Evolutionary conservation across 129 eudicot genomes (phyloP).

Genomic region (Pulicaria dysenterica): DNA sequence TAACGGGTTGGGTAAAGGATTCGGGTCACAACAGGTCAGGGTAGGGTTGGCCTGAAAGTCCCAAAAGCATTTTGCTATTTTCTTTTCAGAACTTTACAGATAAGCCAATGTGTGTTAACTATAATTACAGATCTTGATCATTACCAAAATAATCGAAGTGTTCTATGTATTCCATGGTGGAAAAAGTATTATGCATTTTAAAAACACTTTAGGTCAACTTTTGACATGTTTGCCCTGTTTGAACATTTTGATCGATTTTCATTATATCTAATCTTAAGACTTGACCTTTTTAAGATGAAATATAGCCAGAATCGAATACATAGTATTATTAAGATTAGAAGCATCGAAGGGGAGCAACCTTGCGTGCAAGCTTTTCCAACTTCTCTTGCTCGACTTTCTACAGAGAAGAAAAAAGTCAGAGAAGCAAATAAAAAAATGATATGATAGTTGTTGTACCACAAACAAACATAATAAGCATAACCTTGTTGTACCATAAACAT

Average conservation of each 20-base stretch:
- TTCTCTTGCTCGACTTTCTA: slow-evolving; percentile 92
- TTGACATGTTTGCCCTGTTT: not conserved
- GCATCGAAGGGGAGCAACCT: slow-evolving; percentile 42
- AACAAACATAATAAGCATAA: slow-evolving; percentile 5
- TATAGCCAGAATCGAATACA: not conserved
- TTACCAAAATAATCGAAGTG: not conserved
- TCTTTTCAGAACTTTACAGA: not conserved
- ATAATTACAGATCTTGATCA: not conserved
- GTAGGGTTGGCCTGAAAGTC: not conserved
- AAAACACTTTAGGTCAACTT: not conserved
- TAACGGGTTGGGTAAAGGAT: not conserved
- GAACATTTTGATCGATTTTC: not conserved
- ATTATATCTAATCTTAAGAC: not conserved
- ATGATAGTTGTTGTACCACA: not conserved
- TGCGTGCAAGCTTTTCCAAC: slow-evolving; percentile 90
- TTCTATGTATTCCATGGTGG: not conserved
- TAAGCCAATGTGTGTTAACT: not conserved
- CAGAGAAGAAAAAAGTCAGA: slow-evolving; percentile 13
- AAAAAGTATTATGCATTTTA: not conserved
- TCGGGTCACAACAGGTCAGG: not conserved
- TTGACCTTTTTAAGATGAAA: not conserved
- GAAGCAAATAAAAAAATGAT: no score
- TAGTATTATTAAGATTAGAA: not conserved
- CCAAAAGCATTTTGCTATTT: not conserved
- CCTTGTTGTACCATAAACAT: not conserved